Evolutionary conservation across 2,329 filamentous ascomycete species (phyloP), one percentile per base, ranked within the genome.

Genomic region (Corynespora cassiicola): DNA sequence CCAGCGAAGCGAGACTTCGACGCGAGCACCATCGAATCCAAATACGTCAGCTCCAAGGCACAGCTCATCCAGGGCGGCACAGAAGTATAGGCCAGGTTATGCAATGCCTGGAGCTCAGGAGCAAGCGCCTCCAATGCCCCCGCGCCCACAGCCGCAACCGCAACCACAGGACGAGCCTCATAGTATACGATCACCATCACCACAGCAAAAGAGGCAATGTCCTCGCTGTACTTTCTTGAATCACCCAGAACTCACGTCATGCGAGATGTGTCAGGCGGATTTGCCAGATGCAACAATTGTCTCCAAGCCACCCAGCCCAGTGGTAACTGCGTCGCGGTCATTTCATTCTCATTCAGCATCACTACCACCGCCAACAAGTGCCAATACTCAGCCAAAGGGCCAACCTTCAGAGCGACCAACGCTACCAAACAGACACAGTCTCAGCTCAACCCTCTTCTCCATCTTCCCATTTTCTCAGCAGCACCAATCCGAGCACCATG

Each of bases 381-480:
- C 42, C 4, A 36, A 42, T 2, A 50, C 37, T 29, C 9, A 29
- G 9, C 15, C 26, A 19, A 18, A 27, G 12, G 31, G 43, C 10
- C 20, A 36, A 12, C 6, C n/a, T 23, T 29, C 40, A 11, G 36
- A 45, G 22, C 36, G 57, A 27, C 62, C 63, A 1, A 26, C 48
- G 4, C 45, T 36, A 5, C 52, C 52, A 2, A 65, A 62, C 34
- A 47, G 64, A 15, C 61, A 67, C 26, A 65, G 63, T 31, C 45
- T 67, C 4, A 63, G 61, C 44, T 58, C 62, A 3, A 59, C 58
- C 1, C 43, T 67, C 3, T 67, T 66, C 45, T 61, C 58, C 35
- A 63, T 66, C 23, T 65, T 66, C 37, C 63, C 63, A 1, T 66
- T 66, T 41, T 58, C 59, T 1, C 58, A 64, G 31, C 57, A 64